Evolutionary conservation across 768 basidiomycete genomes (phyloP), one percentile per base, ranked within the genome.

Genomic region (Phanerochaete carnosa): DNA sequence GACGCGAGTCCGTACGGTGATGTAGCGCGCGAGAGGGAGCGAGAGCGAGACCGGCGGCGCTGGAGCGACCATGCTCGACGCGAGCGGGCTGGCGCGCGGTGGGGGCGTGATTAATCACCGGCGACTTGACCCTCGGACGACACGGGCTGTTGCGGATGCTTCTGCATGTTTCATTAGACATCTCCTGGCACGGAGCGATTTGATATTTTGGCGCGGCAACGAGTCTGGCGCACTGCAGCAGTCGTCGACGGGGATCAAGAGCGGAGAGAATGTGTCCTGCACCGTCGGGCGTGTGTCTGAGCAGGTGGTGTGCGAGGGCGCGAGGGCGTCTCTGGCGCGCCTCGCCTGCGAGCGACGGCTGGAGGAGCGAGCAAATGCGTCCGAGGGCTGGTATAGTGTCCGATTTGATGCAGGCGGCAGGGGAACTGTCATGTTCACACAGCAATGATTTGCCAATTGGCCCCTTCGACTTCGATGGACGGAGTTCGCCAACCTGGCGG

Each of bases 61-160:
- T 86, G 86, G 86, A 80, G 69, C 19, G 66, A 69, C 53, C 81
- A 79, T 64, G 62, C 75, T 12, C 68, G 74, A 52, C 77, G 83
- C 62, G 75, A 81, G 35, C 67, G 63, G 25, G 70, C 69, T 3
- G 65, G 67, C 15, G 57, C 58, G 39, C 62, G 66, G 23, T 68
- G 70, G 72, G 70, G 70, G 8, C 62, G 72, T 16, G 58, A 64
- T 19, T 69, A 65, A 69, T 52, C 22, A 30, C 23, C 39, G 23
- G 33, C 32, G 57, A 30, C 15, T 15, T 19, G 4, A 45, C 45
- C 54, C 54, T 37, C 37, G 29, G 28, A 52, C 30, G n/a, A 32
- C 30, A 23, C 33, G 51, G 32, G 23, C n/a, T 52, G 51, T 33
- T 52, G 29, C 15, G 51, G 32, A 52, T 33, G 30, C 39, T 43